Evolutionary conservation across 345 rosid genomes (phyloP), one percentile per base, ranked within the genome.

Genomic region (Alliaria petiolata): DNA sequence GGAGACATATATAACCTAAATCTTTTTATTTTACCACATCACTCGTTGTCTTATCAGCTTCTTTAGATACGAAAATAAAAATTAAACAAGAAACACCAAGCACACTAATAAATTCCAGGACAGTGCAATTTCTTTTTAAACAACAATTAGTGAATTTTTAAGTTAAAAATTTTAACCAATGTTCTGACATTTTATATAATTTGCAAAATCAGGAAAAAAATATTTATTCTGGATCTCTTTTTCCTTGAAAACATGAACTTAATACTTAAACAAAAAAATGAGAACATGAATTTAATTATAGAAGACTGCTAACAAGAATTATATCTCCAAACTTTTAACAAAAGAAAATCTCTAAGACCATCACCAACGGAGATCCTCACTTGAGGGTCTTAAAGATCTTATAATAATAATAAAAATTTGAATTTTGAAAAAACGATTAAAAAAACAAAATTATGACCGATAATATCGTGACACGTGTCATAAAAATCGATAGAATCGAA

Each of bases 261-360:
- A n/a, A 43, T 43, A 43, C 20, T 43, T 43, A 20, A 8, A 45
- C 11, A 45, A 8, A 45, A 44, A 45, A 45, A 45, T n/a, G 43
- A 35, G 69, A 64, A 49, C 54, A 50, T 20, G 44, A 20, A 13
- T 31, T 14, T 6, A 4, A 65, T 49, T 9, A 36, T 36, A 35
- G n/a, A 65, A 65, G 11, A 17, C 22, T 38, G 54, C 42, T 17
- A 62, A 42, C 3, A 6, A 3, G 8, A 42, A 62, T 45, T 22
- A 16, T 62, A 28, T 33, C 69, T 35, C 67, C 58, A 49, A 34
- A 65, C 69, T n/a, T n/a, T n/a, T n/a, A n/a, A n/a, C n/a, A n/a
- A n/a, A n/a, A n/a, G n/a, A n/a, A n/a, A n/a, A n/a, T n/a, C n/a
- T n/a, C n/a, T n/a, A n/a, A n/a, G n/a, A n/a, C n/a, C n/a, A n/a